A percentile compares a stretch with the other conserved stretches of the same genome.
Evolutionary conservation across 2,329 filamentous ascomycete genomes (phyloP).

Genomic region (Ophiostoma perfectum): DNA sequence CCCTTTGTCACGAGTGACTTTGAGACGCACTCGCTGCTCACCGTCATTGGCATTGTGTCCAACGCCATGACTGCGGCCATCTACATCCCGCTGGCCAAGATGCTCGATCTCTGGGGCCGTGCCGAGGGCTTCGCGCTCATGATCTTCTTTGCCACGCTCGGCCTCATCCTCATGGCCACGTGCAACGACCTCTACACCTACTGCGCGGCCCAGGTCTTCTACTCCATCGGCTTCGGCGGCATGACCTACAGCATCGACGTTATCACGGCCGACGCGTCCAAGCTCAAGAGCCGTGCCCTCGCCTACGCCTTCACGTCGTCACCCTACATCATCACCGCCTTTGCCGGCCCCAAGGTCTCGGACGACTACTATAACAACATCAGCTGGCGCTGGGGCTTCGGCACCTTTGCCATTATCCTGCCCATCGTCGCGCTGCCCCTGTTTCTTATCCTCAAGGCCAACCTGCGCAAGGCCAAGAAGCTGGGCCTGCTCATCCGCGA

Average conservation of each 20-base stretch:
- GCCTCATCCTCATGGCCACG: constrained; percentile 36
- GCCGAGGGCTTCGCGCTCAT: constrained; percentile 55
- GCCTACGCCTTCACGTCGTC: constrained; percentile 41
- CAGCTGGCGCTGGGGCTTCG: constrained; percentile 64
- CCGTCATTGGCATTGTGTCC: constrained; percentile 49
- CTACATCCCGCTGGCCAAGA: constrained; percentile 60
- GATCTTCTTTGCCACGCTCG: constrained; percentile 42
- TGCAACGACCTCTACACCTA: not conserved
- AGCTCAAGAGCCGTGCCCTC: constrained; percentile 54
- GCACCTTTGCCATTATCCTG: constrained; percentile 54
- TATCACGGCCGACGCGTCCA: constrained; percentile 60
- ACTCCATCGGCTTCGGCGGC: constrained; percentile 23
- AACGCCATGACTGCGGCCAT: constrained; percentile 52
- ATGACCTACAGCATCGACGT: constrained; percentile 49
- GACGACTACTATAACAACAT: constrained; percentile 46
- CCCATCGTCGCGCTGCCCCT: constrained; percentile 55
- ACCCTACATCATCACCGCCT: constrained; percentile 57
- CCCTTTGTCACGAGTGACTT: constrained; percentile 50
- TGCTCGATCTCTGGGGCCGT: constrained; percentile 62
- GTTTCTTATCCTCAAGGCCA: constrained; percentile 49
- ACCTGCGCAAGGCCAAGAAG: constrained; percentile 53
- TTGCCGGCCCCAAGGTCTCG: constrained; percentile 54
- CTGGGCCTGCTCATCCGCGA: constrained; percentile 43
- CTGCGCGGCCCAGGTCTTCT: constrained; percentile 15
- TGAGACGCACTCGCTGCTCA: constrained; percentile 47